Evolutionary conservation across 306 rosid genomes (phyloP), one percentile per base, ranked within the genome.

Genomic region (Dalbergia cochinchinensis): DNA sequence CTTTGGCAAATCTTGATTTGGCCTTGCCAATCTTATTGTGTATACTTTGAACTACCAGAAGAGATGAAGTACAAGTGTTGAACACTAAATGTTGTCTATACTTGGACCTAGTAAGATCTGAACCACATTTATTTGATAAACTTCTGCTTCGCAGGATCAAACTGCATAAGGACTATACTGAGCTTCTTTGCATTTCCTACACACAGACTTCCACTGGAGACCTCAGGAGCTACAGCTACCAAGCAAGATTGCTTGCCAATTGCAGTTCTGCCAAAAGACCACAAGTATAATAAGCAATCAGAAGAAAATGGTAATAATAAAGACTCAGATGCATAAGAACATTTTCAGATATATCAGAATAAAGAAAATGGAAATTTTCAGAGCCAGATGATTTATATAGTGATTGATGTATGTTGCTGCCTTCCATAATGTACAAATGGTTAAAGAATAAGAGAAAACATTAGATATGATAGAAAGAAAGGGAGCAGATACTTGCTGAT

Each of bases 121-220:
- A 78, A 71, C 74, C 84, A 81, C 79, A 80, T 76, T 80, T 81
- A 69, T 84, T 74, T 72, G 54, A 66, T 75, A 74, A 63, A 55
- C 69, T 78, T 59, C 83, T 55, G 83, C 65, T 61, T 73, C 69
- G 78, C 18, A 65, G 69, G 71, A 84, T 74, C 76, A 77, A 84
- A 73, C 59, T 78, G 89, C 88, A 85, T 59, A 80, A 31, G 48
- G 86, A 87, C 78, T 83, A 87, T 59, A 71, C 51, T 50, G 87
- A 86, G 77, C 87, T 85, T 91, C 87, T 86, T 86, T 60, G 41
- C 37, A 65, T 59, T 74, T 53, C 79, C 84, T 4, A 82, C 87
- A 68, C 83, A 89, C 35, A 87, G 86, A 54, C 88, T 76, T 86
- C 89, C 35, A 37, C 86, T 84, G 63, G 82, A 80, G 26, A 78